These are phyloP conservation scores for Lasiodiplodia gonubiensis DNA, from an alignment of 2,329 filamentous ascomycete species.

Conservation along the genomic window DNA sequence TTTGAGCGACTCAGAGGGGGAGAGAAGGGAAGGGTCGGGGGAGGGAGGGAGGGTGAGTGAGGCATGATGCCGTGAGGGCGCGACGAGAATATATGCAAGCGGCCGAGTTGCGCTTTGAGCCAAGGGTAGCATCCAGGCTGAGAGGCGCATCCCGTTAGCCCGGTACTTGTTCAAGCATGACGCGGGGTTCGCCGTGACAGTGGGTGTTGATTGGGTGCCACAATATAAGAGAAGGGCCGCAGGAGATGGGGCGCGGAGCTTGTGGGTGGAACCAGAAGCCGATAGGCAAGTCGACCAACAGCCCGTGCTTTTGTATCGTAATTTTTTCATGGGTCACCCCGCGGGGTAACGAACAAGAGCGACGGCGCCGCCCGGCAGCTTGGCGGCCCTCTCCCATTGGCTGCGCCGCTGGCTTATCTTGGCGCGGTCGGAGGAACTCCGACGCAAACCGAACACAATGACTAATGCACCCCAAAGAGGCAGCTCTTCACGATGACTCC, in stretches of 20 bases:
- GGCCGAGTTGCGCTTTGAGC: background rate
- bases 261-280: background rate
- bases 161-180: background rate
- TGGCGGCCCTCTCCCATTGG: background rate
- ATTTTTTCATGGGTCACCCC: conserved; percentile 10
- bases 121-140: background rate
- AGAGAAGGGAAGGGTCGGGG: background rate
- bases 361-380: background rate
- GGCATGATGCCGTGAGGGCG: background rate
- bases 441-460: conserved; percentile 1
- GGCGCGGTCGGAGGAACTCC: background rate
- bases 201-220: background rate
- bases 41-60: background rate
- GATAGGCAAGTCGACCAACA: conserved; percentile 1
- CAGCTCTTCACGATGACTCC: background rate
- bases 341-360: background rate
- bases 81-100: background rate
- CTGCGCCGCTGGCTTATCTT: background rate
- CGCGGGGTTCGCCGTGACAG: background rate
- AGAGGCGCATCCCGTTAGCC: background rate
- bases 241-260: background rate
- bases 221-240: background rate
- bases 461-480: background rate
- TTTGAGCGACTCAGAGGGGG: background rate
- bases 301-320: conserved; percentile 8